Base-by-base conservation (phyloP, 345 rosid genomes). In the Trapa bicornis region DNA sequence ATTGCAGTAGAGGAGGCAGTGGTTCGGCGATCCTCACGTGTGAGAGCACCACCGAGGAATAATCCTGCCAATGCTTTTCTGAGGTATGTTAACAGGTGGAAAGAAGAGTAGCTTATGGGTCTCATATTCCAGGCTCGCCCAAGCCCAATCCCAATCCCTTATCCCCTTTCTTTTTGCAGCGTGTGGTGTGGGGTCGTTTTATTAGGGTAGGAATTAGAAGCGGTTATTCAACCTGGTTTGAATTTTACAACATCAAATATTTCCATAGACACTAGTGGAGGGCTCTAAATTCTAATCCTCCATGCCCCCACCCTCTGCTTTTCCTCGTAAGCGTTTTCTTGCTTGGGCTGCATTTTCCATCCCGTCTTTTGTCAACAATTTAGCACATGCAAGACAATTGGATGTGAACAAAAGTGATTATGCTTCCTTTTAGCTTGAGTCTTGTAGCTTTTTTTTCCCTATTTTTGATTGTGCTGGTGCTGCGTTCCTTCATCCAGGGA, bases 31-130 rank as follows among this genome's bases (percentile, higher is more conserved):
- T 94, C 97, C 8, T 85, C 86, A 36, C 96, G 97, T 50, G 97
- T 94, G 36, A 81, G 89, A 39, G 97, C 96, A 54, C 85, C 92
- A 14, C 89, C 89, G 11, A 83, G 87, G 73, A 89, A 89, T 74
- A 94, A 83, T 70, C 88, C 92, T 70, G 92, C 89, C 8, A 83
- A 76, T 75, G 83, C 92, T 73, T 91, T 82, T 81, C 81, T 83
- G 54, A 81, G 85, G 78, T 94, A 94, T 48, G 89, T 83, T 65
- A 94, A 94, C 87, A 87, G 81, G 85, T 89, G 93, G 97, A 91
- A 86, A 82, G 96, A 86, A 76, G 97, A 94, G 37, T 84, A 75
- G 75, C 42, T 32, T 29, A 64, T 39, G 54, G 5, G 37, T 29
- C 47, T 58, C 57, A 71, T 67, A 53, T 56, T 16, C 12, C 36